Evolutionary conservation across 805 yeast genomes (phyloP).

Genomic region (Naumovozyma baii): DNA sequence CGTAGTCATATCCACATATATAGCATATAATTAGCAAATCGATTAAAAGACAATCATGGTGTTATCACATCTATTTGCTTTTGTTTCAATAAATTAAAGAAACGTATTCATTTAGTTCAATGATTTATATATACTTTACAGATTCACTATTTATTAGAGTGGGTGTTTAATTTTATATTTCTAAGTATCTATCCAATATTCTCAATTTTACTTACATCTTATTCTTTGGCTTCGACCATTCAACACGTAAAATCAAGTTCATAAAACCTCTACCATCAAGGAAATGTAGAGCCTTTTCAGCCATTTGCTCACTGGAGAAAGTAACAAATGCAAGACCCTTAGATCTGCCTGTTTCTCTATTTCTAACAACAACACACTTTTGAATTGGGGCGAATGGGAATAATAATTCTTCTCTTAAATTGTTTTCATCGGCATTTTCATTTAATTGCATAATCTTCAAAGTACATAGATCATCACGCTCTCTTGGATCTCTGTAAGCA

Average conservation of each 20-base stretch:
- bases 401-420: conserved; percentile 62
- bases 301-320: conserved; percentile 55
- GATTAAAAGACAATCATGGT: too few species aligned
- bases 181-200: too few species aligned
- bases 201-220: not conserved
- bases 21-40: too few species aligned
- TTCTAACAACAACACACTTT: conserved; percentile 77
- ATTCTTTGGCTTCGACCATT: conserved; percentile 43
- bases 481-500: conserved; percentile 37
- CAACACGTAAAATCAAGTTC: conserved; percentile 67
- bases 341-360: conserved; percentile 87
- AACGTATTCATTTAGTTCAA: not conserved
- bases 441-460: conserved; percentile 87
- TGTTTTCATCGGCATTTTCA: conserved; percentile 72
- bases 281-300: conserved; percentile 64
- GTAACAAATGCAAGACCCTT: conserved; percentile 94
- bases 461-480: conserved; percentile 79
- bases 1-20: not conserved
- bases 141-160: not conserved
- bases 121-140: not conserved
- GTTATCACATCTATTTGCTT: too few species aligned
- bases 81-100: not conserved
- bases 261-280: conserved; percentile 89
- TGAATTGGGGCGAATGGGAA: conserved; percentile 55
- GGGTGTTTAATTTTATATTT: not conserved